phyloP scores from a whole-genome alignment of 2,329 filamentous ascomycete genomes.

The Chaetomiaceae sp. region DNA sequence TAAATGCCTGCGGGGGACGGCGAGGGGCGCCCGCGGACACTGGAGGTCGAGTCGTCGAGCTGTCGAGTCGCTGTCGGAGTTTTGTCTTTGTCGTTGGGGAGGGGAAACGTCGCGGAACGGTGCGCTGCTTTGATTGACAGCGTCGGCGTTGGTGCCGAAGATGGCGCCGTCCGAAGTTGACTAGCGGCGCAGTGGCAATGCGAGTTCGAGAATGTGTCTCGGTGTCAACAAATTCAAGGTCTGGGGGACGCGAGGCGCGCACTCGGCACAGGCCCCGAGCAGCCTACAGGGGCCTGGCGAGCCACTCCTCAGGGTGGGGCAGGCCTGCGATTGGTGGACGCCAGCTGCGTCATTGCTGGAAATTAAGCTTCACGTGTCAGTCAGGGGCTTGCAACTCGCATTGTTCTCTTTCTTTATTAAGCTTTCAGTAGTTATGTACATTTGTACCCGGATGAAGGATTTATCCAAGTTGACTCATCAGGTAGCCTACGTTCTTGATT shows the following conservation, averaged over 20 bases:
- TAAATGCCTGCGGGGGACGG: constrained; percentile 1
- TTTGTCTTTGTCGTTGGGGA: constrained; percentile 2
- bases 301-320: too few relatives aligned
- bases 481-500: too few relatives aligned
- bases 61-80: constrained; percentile 3
- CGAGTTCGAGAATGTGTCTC: constrained; percentile 17
- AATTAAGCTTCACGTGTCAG: too few relatives aligned
- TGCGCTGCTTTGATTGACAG: neutral
- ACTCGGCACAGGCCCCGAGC: neutral
- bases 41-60: neutral
- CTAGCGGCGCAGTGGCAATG: constrained; percentile 6
- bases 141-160: constrained; percentile 1
- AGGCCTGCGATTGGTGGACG: too few relatives aligned
- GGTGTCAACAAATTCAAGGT: constrained; percentile 30
- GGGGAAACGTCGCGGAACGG: neutral
- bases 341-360: too few relatives aligned
- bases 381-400: too few relatives aligned
- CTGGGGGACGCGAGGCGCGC: constrained; percentile 27
- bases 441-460: too few relatives aligned
- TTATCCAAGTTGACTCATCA: too few relatives aligned
- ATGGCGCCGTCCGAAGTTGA: constrained; percentile 1
- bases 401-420: too few relatives aligned
- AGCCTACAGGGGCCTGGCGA: too few relatives aligned
- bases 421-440: too few relatives aligned
- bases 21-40: neutral